phyloP scores from a whole-genome alignment of 129 eudicot species.

The Pseudognaphalium luteoalbum region DNA sequence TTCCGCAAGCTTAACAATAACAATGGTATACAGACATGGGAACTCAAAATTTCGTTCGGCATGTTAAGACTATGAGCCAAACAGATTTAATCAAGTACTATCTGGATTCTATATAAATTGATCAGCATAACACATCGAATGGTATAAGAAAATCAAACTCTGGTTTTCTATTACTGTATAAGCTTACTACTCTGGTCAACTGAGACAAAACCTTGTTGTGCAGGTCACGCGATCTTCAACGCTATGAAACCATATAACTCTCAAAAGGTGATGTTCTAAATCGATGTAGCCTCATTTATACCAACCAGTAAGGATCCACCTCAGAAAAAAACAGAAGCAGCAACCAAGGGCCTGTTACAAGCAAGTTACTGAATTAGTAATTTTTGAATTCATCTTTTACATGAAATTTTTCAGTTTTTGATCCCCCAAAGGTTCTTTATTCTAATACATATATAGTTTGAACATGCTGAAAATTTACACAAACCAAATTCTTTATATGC shows the following conservation, averaged over 20 bases:
- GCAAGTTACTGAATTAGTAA: conserved; percentile 11
- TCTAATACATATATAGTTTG: neutral
- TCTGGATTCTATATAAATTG: neutral
- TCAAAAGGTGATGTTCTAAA: conserved; percentile 9
- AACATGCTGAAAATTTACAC: neutral
- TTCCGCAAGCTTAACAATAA: no score
- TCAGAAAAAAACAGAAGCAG: conserved; percentile 78
- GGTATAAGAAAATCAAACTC: conserved; percentile 1
- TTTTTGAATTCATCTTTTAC: conserved; percentile 3
- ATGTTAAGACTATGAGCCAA: no score
- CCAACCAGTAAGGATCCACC: conserved; percentile 99
- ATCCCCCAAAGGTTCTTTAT: neutral
- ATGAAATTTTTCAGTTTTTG: neutral
- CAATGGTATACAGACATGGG: no score
- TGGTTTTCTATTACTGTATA: conserved; percentile 7
- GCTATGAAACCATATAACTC: neutral
- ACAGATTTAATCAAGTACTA: no score
- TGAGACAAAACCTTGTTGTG: conserved; percentile 21
- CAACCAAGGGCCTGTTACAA: conserved; percentile 70
- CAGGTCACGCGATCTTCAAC: conserved; percentile 1
- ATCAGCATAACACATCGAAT: conserved; percentile 1
- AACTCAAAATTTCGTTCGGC: no score
- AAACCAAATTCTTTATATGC: neutral
- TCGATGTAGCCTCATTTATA: conserved; percentile 54
- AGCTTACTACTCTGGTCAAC: conserved; percentile 18